phyloP scores from a whole-genome alignment of 352 stramenopile species.

The Globisporangium alternatum region DNA sequence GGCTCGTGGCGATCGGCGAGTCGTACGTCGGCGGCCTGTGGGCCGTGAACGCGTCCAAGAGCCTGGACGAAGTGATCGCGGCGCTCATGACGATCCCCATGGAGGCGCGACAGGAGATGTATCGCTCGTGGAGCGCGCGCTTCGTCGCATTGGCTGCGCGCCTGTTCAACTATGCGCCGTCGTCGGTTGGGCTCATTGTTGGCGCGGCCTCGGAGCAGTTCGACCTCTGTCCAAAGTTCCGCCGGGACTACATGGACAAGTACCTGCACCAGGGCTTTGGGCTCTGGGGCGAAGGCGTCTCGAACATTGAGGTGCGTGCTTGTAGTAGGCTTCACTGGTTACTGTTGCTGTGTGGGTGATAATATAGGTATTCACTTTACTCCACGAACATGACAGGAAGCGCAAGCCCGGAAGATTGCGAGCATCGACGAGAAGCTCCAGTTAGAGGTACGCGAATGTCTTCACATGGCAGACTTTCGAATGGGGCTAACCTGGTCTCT shows the following conservation, averaged over 20 bases:
- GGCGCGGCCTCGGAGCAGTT: conserved; percentile 72
- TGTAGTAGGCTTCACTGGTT: neutral
- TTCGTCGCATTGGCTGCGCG: conserved; percentile 68
- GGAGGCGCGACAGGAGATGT: conserved; percentile 81
- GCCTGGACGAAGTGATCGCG: conserved; percentile 70
- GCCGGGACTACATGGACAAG: conserved; percentile 66
- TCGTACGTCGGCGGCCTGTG: conserved; percentile 80
- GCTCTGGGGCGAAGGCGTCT: conserved; percentile 52
- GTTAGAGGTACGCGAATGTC: conserved; percentile 35
- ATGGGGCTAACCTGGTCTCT: neutral
- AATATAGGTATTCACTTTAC: neutral
- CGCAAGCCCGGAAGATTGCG: conserved; percentile 67
- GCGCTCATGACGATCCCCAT: conserved; percentile 79
- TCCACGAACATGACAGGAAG: conserved; percentile 36
- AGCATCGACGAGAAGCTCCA: conserved; percentile 58
- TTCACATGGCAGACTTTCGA: neutral
- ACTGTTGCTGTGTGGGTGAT: neutral
- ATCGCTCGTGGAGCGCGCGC: conserved; percentile 78
- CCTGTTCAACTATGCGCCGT: conserved; percentile 76
- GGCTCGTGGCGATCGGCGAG: conserved; percentile 78
- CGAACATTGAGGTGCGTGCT: conserved; percentile 33
- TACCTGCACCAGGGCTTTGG: conserved; percentile 80
- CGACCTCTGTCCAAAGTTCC: conserved; percentile 68
- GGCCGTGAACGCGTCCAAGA: conserved; percentile 44
- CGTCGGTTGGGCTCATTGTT: conserved; percentile 64